A percentile compares a stretch with the other conserved stretches of the same genome.
Conservation (phyloP, 2,329 filamentous ascomycete species). For the Epichloe sylvatica region DNA sequence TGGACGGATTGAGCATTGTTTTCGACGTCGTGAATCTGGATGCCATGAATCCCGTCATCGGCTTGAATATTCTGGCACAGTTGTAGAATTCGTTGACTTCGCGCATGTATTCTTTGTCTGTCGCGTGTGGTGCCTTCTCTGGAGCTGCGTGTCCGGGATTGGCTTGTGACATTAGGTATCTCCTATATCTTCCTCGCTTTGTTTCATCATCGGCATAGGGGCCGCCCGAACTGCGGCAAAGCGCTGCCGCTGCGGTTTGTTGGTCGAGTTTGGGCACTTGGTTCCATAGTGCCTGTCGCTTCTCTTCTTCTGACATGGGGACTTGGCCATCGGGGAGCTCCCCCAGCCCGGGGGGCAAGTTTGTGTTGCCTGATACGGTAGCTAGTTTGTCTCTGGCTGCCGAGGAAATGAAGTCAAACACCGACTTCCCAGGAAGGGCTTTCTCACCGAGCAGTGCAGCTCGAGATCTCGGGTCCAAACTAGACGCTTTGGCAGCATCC, state of each 20-base stretch:
- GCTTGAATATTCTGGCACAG: slow-evolving; percentile 65
- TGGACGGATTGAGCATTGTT: slow-evolving; percentile 21
- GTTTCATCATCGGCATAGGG: slow-evolving; percentile 73
- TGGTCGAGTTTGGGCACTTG: slow-evolving; percentile 52
- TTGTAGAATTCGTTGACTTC: slow-evolving; percentile 65
- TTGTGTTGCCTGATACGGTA: slow-evolving; percentile 56
- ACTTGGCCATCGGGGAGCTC: slow-evolving; percentile 56
- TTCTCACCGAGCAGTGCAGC: slow-evolving; percentile 71
- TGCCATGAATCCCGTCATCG: slow-evolving; percentile 84
- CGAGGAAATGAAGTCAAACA: slow-evolving; percentile 83
- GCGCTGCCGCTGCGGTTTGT: slow-evolving; percentile 52
- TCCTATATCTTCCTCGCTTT: slow-evolving; percentile 69
- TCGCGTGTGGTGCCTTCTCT: slow-evolving; percentile 25
- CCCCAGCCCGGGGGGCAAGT: slow-evolving; percentile 61
- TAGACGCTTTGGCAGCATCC: slow-evolving; percentile 65
- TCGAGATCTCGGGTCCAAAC: slow-evolving; percentile 59
- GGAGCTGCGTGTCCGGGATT: slow-evolving; percentile 34
- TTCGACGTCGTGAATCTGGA: slow-evolving; percentile 73
- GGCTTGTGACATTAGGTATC: slow-evolving; percentile 66
- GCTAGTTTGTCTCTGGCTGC: slow-evolving; percentile 65
- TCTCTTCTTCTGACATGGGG: slow-evolving; percentile 46
- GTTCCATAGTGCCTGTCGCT: slow-evolving; percentile 41
- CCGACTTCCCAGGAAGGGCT: slow-evolving; percentile 70
- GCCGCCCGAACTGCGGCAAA: slow-evolving; percentile 48
- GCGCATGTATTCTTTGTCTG: slow-evolving; percentile 60